phyloP scores from a whole-genome alignment of 176 grass and related monocot species.

The Calamus simplicifolius region DNA sequence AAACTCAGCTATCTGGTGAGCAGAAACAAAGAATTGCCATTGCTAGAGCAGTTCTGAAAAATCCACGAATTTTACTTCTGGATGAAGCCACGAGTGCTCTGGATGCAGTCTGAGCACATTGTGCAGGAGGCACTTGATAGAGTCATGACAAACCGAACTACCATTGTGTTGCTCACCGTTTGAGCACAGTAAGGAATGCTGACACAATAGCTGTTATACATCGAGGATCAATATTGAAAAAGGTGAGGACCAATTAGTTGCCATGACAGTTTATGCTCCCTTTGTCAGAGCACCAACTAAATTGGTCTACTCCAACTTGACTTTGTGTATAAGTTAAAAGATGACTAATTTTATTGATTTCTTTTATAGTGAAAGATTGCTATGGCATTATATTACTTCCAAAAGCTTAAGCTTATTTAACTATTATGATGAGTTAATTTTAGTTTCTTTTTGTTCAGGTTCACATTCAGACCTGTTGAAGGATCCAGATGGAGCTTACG shows the following conservation, averaged over 20 bases:
- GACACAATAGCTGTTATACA: slow-evolving; percentile 73
- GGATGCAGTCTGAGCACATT: slow-evolving; percentile 69
- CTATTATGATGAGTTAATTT: too few relatives aligned
- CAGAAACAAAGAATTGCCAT: slow-evolving; percentile 98
- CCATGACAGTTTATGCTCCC: background rate
- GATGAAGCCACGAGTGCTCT: slow-evolving; percentile 92
- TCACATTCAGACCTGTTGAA: slow-evolving; percentile 62
- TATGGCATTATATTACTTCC: too few relatives aligned
- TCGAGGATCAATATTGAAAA: slow-evolving; percentile 72
- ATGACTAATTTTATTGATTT: background rate
- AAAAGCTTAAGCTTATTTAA: too few relatives aligned
- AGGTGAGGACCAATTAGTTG: slow-evolving; percentile 32
- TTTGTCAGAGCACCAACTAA: too few relatives aligned
- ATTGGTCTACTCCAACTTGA: too few relatives aligned
- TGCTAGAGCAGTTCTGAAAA: slow-evolving; percentile 84
- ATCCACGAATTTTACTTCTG: slow-evolving; percentile 78
- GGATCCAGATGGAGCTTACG: slow-evolving; percentile 65
- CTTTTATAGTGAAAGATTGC: background rate
- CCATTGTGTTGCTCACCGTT: slow-evolving; percentile 79
- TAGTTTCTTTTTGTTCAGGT: slow-evolving; percentile 41
- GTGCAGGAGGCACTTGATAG: slow-evolving; percentile 89
- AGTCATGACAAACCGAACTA: slow-evolving; percentile 74
- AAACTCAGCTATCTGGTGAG: slow-evolving; percentile 75
- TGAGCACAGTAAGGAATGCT: slow-evolving; percentile 81
- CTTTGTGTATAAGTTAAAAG: background rate